A percentile compares a stretch with the other conserved stretches of the same genome.
These are phyloP conservation scores for Poa pratensis DNA, from an alignment of 176 grass and related monocot species.

Conservation along the genomic window DNA sequence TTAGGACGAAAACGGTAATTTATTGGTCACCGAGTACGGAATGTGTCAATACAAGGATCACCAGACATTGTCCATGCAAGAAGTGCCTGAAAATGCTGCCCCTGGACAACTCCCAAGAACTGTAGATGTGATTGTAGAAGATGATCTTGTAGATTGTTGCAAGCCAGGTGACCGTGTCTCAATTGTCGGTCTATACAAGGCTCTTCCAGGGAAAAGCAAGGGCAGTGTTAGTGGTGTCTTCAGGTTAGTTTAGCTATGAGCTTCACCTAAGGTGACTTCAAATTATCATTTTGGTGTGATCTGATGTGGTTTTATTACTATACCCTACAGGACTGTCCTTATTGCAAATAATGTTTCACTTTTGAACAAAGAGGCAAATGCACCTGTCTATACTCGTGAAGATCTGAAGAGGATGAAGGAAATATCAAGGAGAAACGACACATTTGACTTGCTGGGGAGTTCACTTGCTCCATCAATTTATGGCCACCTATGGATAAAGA, in stretches of 20 bases:
- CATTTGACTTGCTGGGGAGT: slow-evolving; percentile 85
- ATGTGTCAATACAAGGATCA: slow-evolving; percentile 98
- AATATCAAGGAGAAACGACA: slow-evolving; percentile 81
- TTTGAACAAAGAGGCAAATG: slow-evolving; percentile 97
- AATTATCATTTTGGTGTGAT: neutral
- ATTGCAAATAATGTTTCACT: slow-evolving; percentile 93
- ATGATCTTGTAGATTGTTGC: slow-evolving; percentile 97
- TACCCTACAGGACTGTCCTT: slow-evolving; percentile 78
- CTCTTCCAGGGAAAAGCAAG: slow-evolving; percentile 97
- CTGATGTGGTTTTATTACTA: slow-evolving; percentile 38
- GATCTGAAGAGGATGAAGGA: slow-evolving; percentile 93
- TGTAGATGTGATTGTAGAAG: slow-evolving; percentile 93
- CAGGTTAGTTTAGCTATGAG: slow-evolving; percentile 57
- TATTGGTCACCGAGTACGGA: slow-evolving; percentile 93
- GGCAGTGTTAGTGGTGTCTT: slow-evolving; percentile 98
- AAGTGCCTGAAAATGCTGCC: slow-evolving; percentile 96
- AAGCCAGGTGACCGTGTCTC: slow-evolving; percentile 97
- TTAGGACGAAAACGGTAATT: slow-evolving; percentile 92
- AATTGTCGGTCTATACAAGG: slow-evolving; percentile 94
- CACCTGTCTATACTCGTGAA: slow-evolving; percentile 79
- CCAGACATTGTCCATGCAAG: slow-evolving; percentile 97
- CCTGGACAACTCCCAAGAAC: slow-evolving; percentile 96
- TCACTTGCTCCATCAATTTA: slow-evolving; percentile 98
- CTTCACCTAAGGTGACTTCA: slow-evolving; percentile 10
- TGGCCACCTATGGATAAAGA: slow-evolving; percentile 95